Evolutionary conservation across 2,329 filamentous ascomycete species (phyloP).

Genomic region (Fusarium sublunatum): DNA sequence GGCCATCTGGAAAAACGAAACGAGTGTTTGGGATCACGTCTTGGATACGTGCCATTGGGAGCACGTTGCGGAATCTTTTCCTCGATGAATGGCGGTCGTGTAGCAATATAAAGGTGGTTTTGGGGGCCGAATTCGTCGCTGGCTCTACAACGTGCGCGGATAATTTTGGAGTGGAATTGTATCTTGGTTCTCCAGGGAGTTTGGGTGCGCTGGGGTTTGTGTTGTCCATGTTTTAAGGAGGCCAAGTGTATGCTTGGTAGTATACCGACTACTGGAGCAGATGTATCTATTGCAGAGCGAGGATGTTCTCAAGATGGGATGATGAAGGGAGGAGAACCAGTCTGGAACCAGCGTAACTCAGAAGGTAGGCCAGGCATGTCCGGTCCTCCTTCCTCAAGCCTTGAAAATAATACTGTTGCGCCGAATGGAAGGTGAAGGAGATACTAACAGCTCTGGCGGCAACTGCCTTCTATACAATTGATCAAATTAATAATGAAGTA

Average conservation of each 20-base stretch:
- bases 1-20: conserved; percentile 12
- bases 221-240: background rate
- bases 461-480: too few relatives aligned
- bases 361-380: too few relatives aligned
- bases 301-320: background rate
- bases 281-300: background rate
- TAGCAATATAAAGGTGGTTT: conserved; percentile 16
- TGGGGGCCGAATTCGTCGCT: background rate
- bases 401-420: too few relatives aligned
- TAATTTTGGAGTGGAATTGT: background rate
- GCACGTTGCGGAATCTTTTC: background rate
- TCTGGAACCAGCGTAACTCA: too few relatives aligned
- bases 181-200: background rate
- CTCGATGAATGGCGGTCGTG: conserved; percentile 9
- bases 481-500: too few relatives aligned
- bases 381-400: too few relatives aligned
- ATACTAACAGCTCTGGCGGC: too few relatives aligned
- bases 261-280: background rate
- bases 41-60: background rate
- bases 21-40: background rate
- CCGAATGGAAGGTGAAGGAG: too few relatives aligned
- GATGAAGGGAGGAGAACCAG: background rate
- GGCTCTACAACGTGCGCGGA: too few relatives aligned
- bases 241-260: background rate
- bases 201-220: background rate